These are phyloP conservation scores for Perilla frutescens DNA, from an alignment of 257 asterid species.

Conservation along the genomic window DNA sequence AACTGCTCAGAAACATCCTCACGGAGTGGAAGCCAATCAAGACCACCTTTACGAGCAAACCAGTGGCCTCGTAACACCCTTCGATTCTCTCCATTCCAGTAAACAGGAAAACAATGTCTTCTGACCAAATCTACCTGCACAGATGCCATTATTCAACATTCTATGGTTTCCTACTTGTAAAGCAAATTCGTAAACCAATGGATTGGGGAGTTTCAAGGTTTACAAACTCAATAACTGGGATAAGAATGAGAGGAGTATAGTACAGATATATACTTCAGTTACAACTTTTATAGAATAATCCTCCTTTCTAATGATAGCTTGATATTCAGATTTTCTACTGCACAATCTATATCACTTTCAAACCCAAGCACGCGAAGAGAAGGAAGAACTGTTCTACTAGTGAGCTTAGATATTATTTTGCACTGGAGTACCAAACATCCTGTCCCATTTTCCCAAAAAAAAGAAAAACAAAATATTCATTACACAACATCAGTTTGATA, in stretches of 20 bases:
- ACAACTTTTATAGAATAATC: not conserved
- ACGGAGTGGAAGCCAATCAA: constrained; percentile 96
- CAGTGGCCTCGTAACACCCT: constrained; percentile 97
- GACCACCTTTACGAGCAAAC: constrained; percentile 97
- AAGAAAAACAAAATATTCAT: not conserved
- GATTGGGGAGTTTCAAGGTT: constrained; percentile 3
- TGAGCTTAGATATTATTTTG: not conserved
- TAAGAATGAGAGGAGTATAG: not conserved
- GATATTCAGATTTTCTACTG: not conserved
- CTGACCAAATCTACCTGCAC: constrained; percentile 89
- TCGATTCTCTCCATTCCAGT: constrained; percentile 92
- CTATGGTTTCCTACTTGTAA: constrained; percentile 7
- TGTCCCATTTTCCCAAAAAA: not conserved
- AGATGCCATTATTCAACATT: constrained; percentile 5
- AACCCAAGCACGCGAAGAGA: constrained; percentile 7
- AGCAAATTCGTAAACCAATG: not conserved
- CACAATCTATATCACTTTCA: not conserved
- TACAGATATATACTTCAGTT: not conserved
- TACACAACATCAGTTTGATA: constrained; percentile 14
- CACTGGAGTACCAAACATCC: not conserved
- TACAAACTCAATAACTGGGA: not conserved
- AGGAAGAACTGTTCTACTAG: constrained; percentile 15
- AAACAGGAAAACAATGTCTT: constrained; percentile 96
- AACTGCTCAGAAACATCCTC: constrained; percentile 97
- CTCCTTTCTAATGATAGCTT: not conserved